Evolutionary conservation across 768 basidiomycete species (phyloP), one percentile per base, ranked within the genome.

Genomic region (Nidularia sp.): DNA sequence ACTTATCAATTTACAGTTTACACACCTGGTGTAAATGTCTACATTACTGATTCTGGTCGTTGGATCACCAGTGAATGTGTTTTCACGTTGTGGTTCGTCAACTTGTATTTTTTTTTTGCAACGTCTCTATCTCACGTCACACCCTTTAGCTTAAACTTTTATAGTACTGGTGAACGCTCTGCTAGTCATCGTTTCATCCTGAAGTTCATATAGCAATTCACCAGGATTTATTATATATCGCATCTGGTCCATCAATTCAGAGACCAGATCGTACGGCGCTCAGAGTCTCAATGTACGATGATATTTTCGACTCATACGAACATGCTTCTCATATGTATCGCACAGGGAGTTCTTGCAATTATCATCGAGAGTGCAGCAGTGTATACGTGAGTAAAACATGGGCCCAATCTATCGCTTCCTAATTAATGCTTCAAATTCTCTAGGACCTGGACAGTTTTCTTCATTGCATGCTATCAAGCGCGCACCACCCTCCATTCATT

Each of bases 401-500:
- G 35, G 31, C n/a, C 6, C 8, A 42, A 4, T 48, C 32, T 32
- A 35, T 12, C 10, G 41, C 18, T 48, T 13, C 45, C 5, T 5
- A 22, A n/a, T 41, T 3, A 45, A 12, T 8, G 44, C 10, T 12
- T 18, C 9, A 8, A 9, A 45, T 13, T 18, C 44, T 25, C 1
- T 25, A 62, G 60, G 18, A n/a, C 53, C 7, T 59, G 59, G 61
- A 57, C 51, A n/a, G 36, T 59, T 25, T 51, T 62, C 39, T 55
- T 55, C 42, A 51, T 60, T 25, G 46, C 48, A 8, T 9, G 50
- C 9, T 57, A 62, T 45, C 35, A 54, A 32, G n/a, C 45, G 1
- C 0, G 47, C 22, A 51, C 61, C 5, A 53, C 54, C 35, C 47
- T 64, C 18, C 58, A 62, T 39, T 54, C 56, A 31, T 29, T 50